phyloP scores from a whole-genome alignment of 2,329 filamentous ascomycete species.

The Trichoderma sp. region DNA sequence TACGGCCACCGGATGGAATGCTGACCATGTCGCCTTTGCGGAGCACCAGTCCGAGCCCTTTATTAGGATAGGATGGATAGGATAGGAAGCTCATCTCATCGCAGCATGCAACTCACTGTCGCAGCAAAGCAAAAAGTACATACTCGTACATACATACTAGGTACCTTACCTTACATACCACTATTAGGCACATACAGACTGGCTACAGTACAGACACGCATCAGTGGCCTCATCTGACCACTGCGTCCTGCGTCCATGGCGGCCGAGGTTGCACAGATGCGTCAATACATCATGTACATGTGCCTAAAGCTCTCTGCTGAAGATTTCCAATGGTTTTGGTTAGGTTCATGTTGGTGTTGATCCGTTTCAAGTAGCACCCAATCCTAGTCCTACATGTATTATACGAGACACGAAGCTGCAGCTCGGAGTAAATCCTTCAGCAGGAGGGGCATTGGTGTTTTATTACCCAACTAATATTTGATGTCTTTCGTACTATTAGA shows the following conservation, averaged over 20 bases:
- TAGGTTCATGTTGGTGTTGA: not conserved
- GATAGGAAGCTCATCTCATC: not conserved
- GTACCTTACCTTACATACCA: no score
- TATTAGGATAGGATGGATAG: not conserved
- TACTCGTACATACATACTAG: not conserved
- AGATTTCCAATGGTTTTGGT: not conserved
- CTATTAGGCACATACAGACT: not conserved
- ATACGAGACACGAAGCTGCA: not conserved
- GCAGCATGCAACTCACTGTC: not conserved
- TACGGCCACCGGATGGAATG: not conserved
- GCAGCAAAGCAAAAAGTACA: not conserved
- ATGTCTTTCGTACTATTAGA: not conserved
- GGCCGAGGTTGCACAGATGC: not conserved
- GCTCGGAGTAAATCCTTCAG: not conserved
- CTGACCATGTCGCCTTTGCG: slow-evolving; percentile 4
- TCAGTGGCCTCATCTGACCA: slow-evolving; percentile 17
- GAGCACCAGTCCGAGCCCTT: not conserved
- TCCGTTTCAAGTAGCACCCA: not conserved
- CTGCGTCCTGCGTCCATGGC: slow-evolving; percentile 5
- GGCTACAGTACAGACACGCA: not conserved
- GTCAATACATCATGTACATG: not conserved
- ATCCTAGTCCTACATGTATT: not conserved
- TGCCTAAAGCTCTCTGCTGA: not conserved
- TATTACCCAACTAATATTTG: not conserved
- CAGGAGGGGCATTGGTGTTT: not conserved